These are phyloP conservation scores for Thelonectria blattea DNA, from an alignment of 2,329 filamentous ascomycete genomes.

Conservation along the genomic window DNA sequence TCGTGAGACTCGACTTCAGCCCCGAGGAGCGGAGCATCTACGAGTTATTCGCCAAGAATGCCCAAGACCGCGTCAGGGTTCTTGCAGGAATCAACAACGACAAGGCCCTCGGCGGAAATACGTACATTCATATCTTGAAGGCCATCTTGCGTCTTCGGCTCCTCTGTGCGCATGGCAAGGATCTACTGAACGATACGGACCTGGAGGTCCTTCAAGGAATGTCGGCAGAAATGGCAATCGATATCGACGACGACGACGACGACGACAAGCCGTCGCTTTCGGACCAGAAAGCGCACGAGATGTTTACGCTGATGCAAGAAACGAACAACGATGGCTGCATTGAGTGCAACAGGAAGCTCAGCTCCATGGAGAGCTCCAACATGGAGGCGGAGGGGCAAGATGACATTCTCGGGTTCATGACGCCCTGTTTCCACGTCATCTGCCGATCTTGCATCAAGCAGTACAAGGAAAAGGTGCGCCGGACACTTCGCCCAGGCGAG, in stretches of 20 bases:
- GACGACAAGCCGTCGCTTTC: conserved; percentile 63
- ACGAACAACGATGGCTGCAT: conserved; percentile 78
- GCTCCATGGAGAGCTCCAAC: conserved; percentile 59
- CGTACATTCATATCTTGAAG: conserved; percentile 93
- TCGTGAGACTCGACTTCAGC: conserved; percentile 77
- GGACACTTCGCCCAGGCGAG: conserved; percentile 45
- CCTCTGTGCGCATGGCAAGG: conserved; percentile 92
- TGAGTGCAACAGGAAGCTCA: conserved; percentile 70
- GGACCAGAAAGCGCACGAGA: conserved; percentile 80
- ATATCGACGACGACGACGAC: conserved; percentile 81
- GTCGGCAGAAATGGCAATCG: conserved; percentile 85
- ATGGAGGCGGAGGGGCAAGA: conserved; percentile 65
- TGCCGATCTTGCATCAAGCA: conserved; percentile 74
- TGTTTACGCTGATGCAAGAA: conserved; percentile 83
- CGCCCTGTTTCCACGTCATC: conserved; percentile 85
- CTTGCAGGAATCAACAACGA: conserved; percentile 65
- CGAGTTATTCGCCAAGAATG: conserved; percentile 82
- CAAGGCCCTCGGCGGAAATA: conserved; percentile 77
- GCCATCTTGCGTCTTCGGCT: conserved; percentile 88
- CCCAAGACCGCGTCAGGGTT: conserved; percentile 78
- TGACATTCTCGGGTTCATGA: conserved; percentile 77
- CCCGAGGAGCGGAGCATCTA: conserved; percentile 79
- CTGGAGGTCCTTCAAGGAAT: conserved; percentile 79
- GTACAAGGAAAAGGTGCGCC: conserved; percentile 61
- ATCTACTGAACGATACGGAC: conserved; percentile 85